Evolutionary conservation across 345 rosid species (phyloP), one percentile per base, ranked within the genome.

Genomic region (Dovyalis caffra): DNA sequence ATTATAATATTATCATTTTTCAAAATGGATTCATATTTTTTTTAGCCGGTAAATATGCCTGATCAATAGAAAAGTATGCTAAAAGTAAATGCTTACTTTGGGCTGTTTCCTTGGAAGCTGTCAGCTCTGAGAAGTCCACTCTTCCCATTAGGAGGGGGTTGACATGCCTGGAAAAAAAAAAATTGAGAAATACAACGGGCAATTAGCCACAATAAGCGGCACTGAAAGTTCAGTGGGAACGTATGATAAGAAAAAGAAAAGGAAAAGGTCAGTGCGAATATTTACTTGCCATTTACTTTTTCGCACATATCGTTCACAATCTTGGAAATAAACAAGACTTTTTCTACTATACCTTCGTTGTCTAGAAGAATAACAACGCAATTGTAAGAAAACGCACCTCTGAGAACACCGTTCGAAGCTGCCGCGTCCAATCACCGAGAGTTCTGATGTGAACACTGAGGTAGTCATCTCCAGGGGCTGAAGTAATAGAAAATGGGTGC

Each of bases 401-500:
- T 12, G 95, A 82, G 71, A 93, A 96, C 8, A 90, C 82, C 78
- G 90, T 80, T 86, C 80, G 82, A 34, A 92, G 97, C 45, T 87
- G 90, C 14, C 83, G 43, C 20, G 97, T 92, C 97, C 97, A 92
- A 64, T 92, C 97, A 2, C 97, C 95, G 15, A 86, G 84, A 43
- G 87, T 85, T 83, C 93, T 87, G 5, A 92, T 92, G 53, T 90
- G 96, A 67, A 89, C 91, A 28, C 97, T 92, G 7, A 92, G 74
- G 84, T 88, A 78, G 70, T 92, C 89, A 69, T 92, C 94, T 70
- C 88, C 89, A 3, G 96, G 97, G n/a, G 96, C 90, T 14, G 97
- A 89, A 14, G 97, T 90, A 35, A 90, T 92, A 12, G 96, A 90
- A 79, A 92, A 92, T 75, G 97, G 97, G 64, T 92, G 97, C 97